Evolutionary conservation across 768 basidiomycete genomes (phyloP).

Genomic region (Suillus paluster): DNA sequence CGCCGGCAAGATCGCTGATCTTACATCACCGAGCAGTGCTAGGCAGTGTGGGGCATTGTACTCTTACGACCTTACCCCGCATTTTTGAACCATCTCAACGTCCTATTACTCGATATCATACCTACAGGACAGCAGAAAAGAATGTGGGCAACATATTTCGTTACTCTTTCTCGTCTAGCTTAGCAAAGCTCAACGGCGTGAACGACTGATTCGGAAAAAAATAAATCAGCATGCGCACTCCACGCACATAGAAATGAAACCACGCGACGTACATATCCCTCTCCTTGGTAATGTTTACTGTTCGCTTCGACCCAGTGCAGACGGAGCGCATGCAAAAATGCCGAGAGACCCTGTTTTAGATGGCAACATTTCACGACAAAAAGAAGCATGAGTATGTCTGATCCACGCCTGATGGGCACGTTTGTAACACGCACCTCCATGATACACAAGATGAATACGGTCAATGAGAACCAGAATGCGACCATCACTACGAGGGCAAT

Average conservation of each 20-base stretch:
- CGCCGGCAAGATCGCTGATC: constrained; percentile 10
- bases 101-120: constrained; percentile 16
- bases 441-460: constrained; percentile 80
- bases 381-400: constrained; percentile 12
- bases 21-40: constrained; percentile 8
- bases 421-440: constrained; percentile 80
- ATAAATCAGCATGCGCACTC: constrained; percentile 30
- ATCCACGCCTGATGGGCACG: constrained; percentile 17
- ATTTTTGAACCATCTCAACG: constrained; percentile 7
- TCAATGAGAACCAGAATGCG: constrained; percentile 79
- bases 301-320: constrained; percentile 99
- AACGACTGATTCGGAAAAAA: constrained; percentile 44
- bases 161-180: constrained; percentile 43
- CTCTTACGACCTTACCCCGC: constrained; percentile 13
- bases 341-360: constrained; percentile 77
- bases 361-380: neutral
- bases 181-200: constrained; percentile 51
- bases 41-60: constrained; percentile 13
- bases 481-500: constrained; percentile 53
- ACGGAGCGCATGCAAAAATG: constrained; percentile 94
- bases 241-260: constrained; percentile 23
- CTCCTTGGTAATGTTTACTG: constrained; percentile 93
- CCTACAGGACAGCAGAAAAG: constrained; percentile 23
- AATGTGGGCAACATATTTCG: constrained; percentile 20
- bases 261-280: constrained; percentile 74